Base-by-base conservation (phyloP, 2,329 filamentous ascomycete species). In the Dothideomycetes sp. region DNA sequence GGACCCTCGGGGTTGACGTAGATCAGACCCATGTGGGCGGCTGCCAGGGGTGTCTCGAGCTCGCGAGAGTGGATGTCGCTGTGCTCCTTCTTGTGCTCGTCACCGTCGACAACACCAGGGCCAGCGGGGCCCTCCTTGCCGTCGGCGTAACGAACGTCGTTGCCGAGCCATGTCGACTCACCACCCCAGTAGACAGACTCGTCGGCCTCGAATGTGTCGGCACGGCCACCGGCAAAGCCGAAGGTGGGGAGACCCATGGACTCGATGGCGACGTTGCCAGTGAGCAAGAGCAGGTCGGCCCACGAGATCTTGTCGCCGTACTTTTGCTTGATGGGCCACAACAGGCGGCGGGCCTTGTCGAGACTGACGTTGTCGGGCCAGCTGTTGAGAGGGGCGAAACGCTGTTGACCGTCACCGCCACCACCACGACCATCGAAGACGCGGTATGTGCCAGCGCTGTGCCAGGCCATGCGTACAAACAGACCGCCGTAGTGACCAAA, bases 251-350 rank as follows among this genome's bases (percentile, higher is more conserved):
- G 74, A 46, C 79, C 82, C 79, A 84, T 85, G 47, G 74, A 76
- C 64, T 87, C 82, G 48, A 87, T 71, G 33, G 82, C 81, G 12
- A 86, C 81, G 58, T 86, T 86, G 49, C 82, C 82, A 19, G 80
- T 74, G 40, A 87, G 71, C 43, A 85, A 69, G 34, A 81, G 60
- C 45, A 87, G 64, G 57, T 87, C 82, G 17, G 82, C 78, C 82
- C 82, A 87, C 0, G 82, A 86, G 62, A 87, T 82, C 69, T 83
- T 84, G 70, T 76, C 77, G 59, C 82, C 82, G 50, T 87, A 87
- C 71, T 87, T 87, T 53, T 84, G 81, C 74, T 87, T 87, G 66
- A 87, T 78, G 43, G 82, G 82, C 79, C 81, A 85, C 29, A 87
- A 67, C 42, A 87, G 74, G 48, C 82, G 81, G 43, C 82, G 82